Base-by-base conservation (phyloP, 371 early-diverging fungal species). In the Paraphysoderma sedebokerense region DNA sequence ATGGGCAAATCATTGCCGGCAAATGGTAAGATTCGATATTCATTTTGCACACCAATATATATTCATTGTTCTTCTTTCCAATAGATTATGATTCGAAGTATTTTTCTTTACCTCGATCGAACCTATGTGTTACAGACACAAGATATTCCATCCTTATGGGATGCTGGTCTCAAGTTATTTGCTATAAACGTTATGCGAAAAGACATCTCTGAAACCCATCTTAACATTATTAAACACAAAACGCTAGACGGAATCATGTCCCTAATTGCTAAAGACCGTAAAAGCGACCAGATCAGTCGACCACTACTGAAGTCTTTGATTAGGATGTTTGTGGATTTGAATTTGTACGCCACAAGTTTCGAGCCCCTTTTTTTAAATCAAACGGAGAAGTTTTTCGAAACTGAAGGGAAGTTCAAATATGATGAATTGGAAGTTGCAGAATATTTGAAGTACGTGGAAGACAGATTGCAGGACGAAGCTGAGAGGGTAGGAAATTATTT, bases 31-130 rank as follows among this genome's bases (percentile, higher is more conserved):
- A 52, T 5, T 20, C 6, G 22, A 38, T 39, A 33, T 36, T 36
- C 8, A 44, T 38, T 13, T 49, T 42, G 13, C 6, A 22, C 23
- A 24, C 20, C 47, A 23, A 13, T 35, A 35, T 32, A 17, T 15
- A n/a, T 8, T 30, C 23, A 34, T 37, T 23, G 32, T 31, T 23
- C 42, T 24, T 27, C 19, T 37, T 44, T 8, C 23, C 12, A 46
- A 15, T 52, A 80, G 73, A 63, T 65, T 15, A 70, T 79, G 59
- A 81, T 89, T 30, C 65, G 83, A 24, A 82, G 77, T 53, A 73
- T 93, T 12, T 90, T 91, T 56, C 71, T 90, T 54, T 88, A 88
- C 52, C 64, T 93, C 33, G 93, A 93, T 62, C 79, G 93, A 38
- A 81, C 85, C 3, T 89, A 84, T 57, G 78, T 85, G 5, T 62